Evolutionary conservation across 352 stramenopile species (phyloP), one percentile per base, ranked within the genome.

Genomic region (Globisporangium spiculum): DNA sequence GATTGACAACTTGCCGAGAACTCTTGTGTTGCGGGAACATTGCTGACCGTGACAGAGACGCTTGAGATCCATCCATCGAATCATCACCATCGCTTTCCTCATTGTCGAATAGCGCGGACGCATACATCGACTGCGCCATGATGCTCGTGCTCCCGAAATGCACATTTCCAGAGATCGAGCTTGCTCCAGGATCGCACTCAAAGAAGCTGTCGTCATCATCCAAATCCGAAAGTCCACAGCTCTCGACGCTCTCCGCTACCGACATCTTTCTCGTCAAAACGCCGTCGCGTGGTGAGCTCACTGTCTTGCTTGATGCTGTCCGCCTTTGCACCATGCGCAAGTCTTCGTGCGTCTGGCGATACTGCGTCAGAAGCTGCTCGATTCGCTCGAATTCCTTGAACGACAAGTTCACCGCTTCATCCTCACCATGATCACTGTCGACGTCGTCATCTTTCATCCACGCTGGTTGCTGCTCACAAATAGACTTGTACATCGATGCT

Each of bases 161-260:
- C 50, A 59, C 65, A 59, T 72, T 73, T 18, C 59, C 76, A 46
- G 63, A 73, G 53, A 77, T 69, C 53, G 57, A 90, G 75, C 60
- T 84, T 70, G 82, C 66, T 14, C 83, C 85, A n/a, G 84, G 78
- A 38, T 93, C 83, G 55, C 83, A 92, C 36, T 96, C 89, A 34
- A 94, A 96, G 70, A 95, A 93, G 52, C 84, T 82, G 16, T 92
- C 84, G 24, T 96, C 88, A 20, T 92, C 83, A 50, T 96, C 89
- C 46, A 96, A 63, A 61, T 96, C 89, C 2, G 88, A 96, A 14
- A 96, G 69, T 5, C 88, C 89, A 46, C 84, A 79, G 46, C 84
- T 94, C 59, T 95, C 88, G 8, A 94, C 84, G 66, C 84, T 93
- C 59, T 94, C 88, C 3, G 83, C 86, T 18, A 75, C 73, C 26